Percentiles rank a stretch among this genome's conserved stretches.
phyloP scores from a whole-genome alignment of 805 yeast genomes.

The Priceomyces carsonii region DNA sequence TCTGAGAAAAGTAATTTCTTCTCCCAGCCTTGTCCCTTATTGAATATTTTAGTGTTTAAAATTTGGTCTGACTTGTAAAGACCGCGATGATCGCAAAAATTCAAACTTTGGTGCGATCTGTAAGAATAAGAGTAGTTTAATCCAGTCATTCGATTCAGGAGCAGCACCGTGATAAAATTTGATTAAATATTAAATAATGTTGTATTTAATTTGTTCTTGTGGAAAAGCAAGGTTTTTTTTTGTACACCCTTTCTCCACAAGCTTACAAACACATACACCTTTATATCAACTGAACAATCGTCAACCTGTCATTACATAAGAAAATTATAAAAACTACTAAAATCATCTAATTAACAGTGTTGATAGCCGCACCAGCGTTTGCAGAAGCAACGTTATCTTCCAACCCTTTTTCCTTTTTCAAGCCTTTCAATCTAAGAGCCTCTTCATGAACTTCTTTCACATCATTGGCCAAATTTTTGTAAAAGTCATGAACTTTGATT shows the following conservation, averaged over 20 bases:
- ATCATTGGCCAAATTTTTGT: conserved; percentile 54
- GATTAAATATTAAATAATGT: too few species aligned
- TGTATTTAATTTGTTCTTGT: too few species aligned
- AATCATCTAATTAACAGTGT: conserved; percentile 5
- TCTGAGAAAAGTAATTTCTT: too few species aligned
- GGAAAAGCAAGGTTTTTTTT: neutral
- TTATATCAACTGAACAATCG: too few species aligned
- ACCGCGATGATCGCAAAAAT: too few species aligned
- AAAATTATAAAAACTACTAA: conserved; percentile 1
- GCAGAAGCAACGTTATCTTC: conserved; percentile 7
- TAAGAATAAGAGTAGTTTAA: too few species aligned
- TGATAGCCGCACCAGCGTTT: conserved; percentile 9
- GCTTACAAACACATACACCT: neutral
- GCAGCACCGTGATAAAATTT: too few species aligned
- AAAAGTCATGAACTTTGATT: conserved; percentile 59
- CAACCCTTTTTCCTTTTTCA: conserved; percentile 41
- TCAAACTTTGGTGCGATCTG: too few species aligned
- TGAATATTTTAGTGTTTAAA: too few species aligned
- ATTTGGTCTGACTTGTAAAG: too few species aligned
- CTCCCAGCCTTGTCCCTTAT: too few species aligned
- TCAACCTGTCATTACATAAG: neutral
- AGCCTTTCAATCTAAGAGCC: conserved; percentile 67
- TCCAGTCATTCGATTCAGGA: too few species aligned
- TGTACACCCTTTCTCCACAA: neutral
- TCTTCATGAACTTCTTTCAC: conserved; percentile 69